A percentile compares a stretch with the other conserved stretches of the same genome.
These are phyloP conservation scores for Globisporangium nunn DNA, from an alignment of 352 stramenopile species.

Conservation along the genomic window DNA sequence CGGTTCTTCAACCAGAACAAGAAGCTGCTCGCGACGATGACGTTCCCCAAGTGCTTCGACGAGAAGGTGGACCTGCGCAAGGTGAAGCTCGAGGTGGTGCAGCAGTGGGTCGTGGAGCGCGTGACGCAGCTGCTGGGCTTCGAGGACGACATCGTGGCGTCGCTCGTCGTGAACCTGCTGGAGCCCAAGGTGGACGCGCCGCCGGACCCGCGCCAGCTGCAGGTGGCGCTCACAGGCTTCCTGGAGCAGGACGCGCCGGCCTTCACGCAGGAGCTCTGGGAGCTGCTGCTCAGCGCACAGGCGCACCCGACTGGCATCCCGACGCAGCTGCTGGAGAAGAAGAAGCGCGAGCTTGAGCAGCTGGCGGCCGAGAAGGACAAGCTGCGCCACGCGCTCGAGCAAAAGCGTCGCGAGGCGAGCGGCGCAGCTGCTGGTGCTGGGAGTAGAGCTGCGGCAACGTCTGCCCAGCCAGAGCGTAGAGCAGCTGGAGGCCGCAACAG, in stretches of 20 bases:
- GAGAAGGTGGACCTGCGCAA: conserved; percentile 82
- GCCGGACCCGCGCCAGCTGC: conserved; percentile 81
- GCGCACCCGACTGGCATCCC: conserved; percentile 85
- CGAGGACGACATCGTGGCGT: conserved; percentile 90
- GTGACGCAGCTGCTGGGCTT: conserved; percentile 86
- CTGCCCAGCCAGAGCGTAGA: not conserved
- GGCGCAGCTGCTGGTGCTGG: not conserved
- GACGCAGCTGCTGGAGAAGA: conserved; percentile 80
- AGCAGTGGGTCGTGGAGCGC: conserved; percentile 83
- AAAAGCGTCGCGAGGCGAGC: conserved; percentile 31
- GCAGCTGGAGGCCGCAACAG: not conserved
- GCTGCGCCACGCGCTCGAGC: conserved; percentile 50
- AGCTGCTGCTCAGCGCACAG: conserved; percentile 85
- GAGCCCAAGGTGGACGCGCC: conserved; percentile 65
- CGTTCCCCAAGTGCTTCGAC: conserved; percentile 73
- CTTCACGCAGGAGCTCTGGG: conserved; percentile 90
- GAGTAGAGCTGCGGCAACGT: too few relatives aligned
- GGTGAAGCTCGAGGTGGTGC: conserved; percentile 88
- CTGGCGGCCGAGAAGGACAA: conserved; percentile 46
- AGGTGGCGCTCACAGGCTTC: conserved; percentile 88
- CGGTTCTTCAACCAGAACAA: conserved; percentile 85
- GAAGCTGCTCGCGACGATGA: conserved; percentile 83
- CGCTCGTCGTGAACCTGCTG: conserved; percentile 80
- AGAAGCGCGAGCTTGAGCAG: conserved; percentile 85
- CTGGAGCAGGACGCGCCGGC: conserved; percentile 79